phyloP scores from a whole-genome alignment of 2,329 filamentous ascomycete genomes.

The Colletotrichum sp. region DNA sequence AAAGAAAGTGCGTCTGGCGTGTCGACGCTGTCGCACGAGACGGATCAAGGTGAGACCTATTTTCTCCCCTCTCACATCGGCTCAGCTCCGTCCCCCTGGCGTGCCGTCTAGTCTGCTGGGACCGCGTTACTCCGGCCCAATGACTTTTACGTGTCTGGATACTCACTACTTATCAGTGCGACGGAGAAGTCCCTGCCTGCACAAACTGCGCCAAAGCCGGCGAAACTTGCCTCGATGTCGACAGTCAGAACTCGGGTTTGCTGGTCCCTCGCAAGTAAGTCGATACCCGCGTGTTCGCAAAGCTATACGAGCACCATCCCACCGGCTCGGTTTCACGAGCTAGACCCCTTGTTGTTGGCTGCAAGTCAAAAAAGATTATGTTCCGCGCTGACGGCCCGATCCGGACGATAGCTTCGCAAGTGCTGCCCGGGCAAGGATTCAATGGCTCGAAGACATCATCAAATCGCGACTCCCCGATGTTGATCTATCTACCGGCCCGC shows the following conservation, averaged over 20 bases:
- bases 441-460: constrained; percentile 38
- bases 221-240: constrained; percentile 39
- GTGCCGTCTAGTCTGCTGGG: not conserved
- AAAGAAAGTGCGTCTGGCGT: constrained; percentile 42
- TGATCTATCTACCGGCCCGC: constrained; percentile 31
- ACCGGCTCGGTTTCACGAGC: not conserved
- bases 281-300: not conserved
- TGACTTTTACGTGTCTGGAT: not conserved
- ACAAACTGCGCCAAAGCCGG: constrained; percentile 39
- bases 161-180: constrained; percentile 30
- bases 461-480: constrained; percentile 29
- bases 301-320: not conserved
- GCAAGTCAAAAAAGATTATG: not conserved
- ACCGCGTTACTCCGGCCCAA: not conserved
- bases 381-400: not conserved
- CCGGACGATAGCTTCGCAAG: constrained; percentile 21
- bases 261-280: constrained; percentile 38
- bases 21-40: constrained; percentile 38
- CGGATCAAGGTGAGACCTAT: constrained; percentile 36
- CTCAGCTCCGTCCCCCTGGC: not conserved
- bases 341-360: not conserved
- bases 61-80: not conserved
- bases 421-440: constrained; percentile 32
- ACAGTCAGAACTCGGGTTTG: constrained; percentile 36
- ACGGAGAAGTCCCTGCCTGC: constrained; percentile 40